phyloP scores from a whole-genome alignment of 305 asterid genomes.

The Fraxinus angustifolia region DNA sequence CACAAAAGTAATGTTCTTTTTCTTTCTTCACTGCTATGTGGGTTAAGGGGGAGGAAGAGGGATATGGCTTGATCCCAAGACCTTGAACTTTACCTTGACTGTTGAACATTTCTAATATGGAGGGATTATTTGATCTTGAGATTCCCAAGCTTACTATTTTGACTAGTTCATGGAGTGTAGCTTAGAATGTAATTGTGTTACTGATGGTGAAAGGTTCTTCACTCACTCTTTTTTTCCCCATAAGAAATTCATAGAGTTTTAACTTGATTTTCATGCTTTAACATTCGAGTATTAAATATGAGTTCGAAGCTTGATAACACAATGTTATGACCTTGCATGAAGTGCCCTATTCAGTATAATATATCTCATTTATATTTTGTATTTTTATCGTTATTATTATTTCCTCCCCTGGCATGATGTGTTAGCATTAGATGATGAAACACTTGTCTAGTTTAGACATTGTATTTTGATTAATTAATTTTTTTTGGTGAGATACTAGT shows the following conservation, averaged over 20 bases:
- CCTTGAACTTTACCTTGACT: neutral
- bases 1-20: neutral
- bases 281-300: neutral
- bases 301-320: neutral
- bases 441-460: neutral
- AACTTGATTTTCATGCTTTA: neutral
- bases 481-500: neutral
- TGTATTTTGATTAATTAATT: neutral
- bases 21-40: neutral
- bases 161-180: neutral
- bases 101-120: neutral
- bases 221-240: neutral
- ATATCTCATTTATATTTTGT: neutral
- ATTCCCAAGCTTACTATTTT: neutral
- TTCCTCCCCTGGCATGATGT: neutral
- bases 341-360: neutral
- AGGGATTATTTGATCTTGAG: neutral
- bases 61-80: neutral
- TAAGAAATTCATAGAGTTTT: neutral
- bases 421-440: neutral
- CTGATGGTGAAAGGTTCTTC: constrained; percentile 1
- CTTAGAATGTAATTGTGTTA: neutral
- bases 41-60: neutral
- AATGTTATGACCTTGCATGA: neutral
- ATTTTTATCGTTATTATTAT: neutral